Base-by-base conservation (phyloP, 495 filamentous ascomycete genomes). In the Trypethelium eluteriae region DNA sequence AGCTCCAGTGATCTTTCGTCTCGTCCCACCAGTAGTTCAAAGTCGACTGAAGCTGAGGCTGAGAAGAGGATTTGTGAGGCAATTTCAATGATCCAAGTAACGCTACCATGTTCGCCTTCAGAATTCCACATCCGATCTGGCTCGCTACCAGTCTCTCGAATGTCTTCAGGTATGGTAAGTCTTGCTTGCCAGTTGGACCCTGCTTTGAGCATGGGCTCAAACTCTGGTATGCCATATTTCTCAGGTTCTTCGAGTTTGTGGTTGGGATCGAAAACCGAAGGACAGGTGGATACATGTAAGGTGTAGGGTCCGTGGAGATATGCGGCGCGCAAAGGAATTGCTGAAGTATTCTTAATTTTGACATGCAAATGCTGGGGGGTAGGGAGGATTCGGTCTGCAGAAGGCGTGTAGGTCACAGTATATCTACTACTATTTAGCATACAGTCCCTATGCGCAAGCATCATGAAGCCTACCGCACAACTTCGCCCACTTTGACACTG, bases 261-360 rank as follows among this genome's bases (percentile, higher is more conserved):
- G 73, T 96, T 89, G 3, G 92, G 91, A 71, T 90, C 84, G 76
- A 92, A 97, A 46, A 81, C 82, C 0, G 86, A 80, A 3, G 92
- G 91, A 71, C 92, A 93, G 18, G 92, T 88, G 49, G 93, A 86
- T 9, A 92, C 85, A 69, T 92, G 90, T 9, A 98, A 82, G 1
- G 86, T 96, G 75, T 98, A 98, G 2, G 94, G 94, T 0, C 94
- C 94, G 76, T 96, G 94, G 49, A 98, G 85, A 73, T 96, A 98
- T 46, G 94, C 94, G 61, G 94, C 94, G 70, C 94, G 90, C 12
- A 98, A 80, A 3, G 94, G 87, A 66, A 93, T 89, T 14, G 92
- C 87, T 32, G 90, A 93, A n/a, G 89, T 90, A 71, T 98, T 98
- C 72, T 88, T 92, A 74, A 98, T 86, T 68, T 88, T 89, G 49